Evolutionary conservation across 768 basidiomycete genomes (phyloP).

Genomic region (Hysterangium stoloniferum): DNA sequence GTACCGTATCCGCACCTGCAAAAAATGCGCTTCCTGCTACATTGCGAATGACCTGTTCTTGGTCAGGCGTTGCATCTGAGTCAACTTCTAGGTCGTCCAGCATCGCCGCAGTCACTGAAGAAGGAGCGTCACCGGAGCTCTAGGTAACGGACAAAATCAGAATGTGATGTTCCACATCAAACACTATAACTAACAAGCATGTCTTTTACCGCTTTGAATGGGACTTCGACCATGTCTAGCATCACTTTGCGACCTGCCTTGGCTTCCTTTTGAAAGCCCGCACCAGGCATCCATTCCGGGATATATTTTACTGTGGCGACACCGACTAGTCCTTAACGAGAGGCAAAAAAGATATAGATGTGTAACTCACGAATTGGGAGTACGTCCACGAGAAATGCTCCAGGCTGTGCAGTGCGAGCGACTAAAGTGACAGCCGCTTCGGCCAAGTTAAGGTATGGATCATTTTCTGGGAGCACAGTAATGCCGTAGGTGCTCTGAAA

Average conservation of each 20-base stretch:
- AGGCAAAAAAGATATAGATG: constrained; percentile 17
- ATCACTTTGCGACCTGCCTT: too few species aligned
- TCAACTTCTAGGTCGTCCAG: background rate
- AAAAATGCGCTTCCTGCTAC: background rate
- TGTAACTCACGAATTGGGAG: constrained; percentile 33
- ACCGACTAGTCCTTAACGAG: background rate
- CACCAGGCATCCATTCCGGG: constrained; percentile 45
- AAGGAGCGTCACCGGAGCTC: too few species aligned
- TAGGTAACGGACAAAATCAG: too few species aligned
- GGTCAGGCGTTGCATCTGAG: background rate
- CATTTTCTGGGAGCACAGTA: constrained; percentile 28
- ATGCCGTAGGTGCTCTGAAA: constrained; percentile 45
- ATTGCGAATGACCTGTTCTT: background rate
- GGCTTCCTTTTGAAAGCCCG: constrained; percentile 44
- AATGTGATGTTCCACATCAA: too few species aligned
- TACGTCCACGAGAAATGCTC: constrained; percentile 45
- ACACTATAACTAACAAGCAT: too few species aligned
- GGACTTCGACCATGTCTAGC: too few species aligned
- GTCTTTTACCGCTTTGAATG: too few species aligned
- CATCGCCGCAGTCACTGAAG: background rate
- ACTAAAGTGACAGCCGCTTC: constrained; percentile 45
- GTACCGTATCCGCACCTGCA: constrained; percentile 12
- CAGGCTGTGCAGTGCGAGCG: constrained; percentile 42
- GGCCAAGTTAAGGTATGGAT: constrained; percentile 42
- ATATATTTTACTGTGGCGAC: constrained; percentile 43